Conservation (phyloP, 441 rosid genomes). For the Codiaeum variegatum region DNA sequence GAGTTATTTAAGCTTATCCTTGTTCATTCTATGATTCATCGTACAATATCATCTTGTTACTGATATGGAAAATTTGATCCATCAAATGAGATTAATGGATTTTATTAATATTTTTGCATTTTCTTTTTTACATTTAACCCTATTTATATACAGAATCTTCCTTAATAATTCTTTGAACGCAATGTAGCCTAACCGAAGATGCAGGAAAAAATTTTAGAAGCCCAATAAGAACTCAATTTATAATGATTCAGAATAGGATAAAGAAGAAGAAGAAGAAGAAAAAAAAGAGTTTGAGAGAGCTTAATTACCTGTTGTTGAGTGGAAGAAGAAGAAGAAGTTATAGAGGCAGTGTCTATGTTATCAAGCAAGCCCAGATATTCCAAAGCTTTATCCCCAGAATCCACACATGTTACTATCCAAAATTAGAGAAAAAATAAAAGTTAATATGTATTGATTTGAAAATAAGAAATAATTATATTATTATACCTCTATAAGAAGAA, state of each 20-base stretch:
- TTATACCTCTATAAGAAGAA: conserved; percentile 54
- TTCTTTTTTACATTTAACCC: not conserved
- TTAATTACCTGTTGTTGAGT: conserved; percentile 30
- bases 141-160: not conserved
- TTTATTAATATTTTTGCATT: not conserved
- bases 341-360: conserved; percentile 15
- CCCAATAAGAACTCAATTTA: too few relatives aligned
- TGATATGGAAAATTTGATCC: not conserved
- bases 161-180: not conserved
- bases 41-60: not conserved
- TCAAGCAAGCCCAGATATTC: conserved; percentile 62
- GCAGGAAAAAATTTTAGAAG: not conserved
- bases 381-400: conserved; percentile 76
- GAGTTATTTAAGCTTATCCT: not conserved
- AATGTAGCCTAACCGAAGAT: not conserved
- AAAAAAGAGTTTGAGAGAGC: not conserved
- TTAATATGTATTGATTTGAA: not conserved
- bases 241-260: not conserved
- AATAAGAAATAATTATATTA: not conserved
- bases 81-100: not conserved
- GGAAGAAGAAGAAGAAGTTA: conserved; percentile 22
- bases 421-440: not conserved
- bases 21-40: not conserved
- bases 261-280: not conserved
- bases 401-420: conserved; percentile 65